Evolutionary conservation across 805 yeast species (phyloP), one percentile per base, ranked within the genome.

Genomic region (Pichia manshurica): DNA sequence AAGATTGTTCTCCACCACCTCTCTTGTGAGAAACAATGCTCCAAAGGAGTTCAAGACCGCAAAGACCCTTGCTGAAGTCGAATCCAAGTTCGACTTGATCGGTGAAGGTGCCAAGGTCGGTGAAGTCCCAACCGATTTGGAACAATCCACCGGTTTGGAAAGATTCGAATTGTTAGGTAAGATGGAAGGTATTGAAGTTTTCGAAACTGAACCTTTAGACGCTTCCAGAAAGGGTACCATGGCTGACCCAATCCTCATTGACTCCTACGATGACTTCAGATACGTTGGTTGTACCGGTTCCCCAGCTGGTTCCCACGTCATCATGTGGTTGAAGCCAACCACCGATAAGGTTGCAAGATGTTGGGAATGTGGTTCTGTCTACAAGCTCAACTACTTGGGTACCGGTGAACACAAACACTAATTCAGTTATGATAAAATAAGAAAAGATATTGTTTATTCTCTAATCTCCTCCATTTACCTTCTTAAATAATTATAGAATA

Each of bases 331-430:
- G 74, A 82, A 81, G 71, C 95, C 95, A 61, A 84, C 89, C 57
- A 79, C 75, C 56, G 86, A 79, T 43, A 75, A 87, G 70, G 84
- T 84, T 53, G 86, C 86, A 58, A 88, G 99, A 82, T 93, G 97
- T 75, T 87, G 96, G 96, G 96, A 93, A 71, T 91, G 98, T 71
- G 99, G 99, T 71, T 84, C 90, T 59, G 96, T 89, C 58, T 91
- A 85, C 78, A 81, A 86, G 64, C 72, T 90, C 61, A 86, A 89
- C 72, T 84, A 82, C 73, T 77, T 90, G 62, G 97, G 96, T 70
- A 84, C 81, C n/a, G 68, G 65, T 48, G 80, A 72, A 61, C 82
- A 78, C 65, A 77, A 73, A 66, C 82, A 79, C 67, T 78, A 51
- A 6, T 25, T 25, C 29, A 25, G 29, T 8, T 25, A 25, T 8